These are phyloP conservation scores for Pseudophaeomoniella oleicola DNA, from an alignment of 2,329 filamentous ascomycete genomes.

Conservation along the genomic window DNA sequence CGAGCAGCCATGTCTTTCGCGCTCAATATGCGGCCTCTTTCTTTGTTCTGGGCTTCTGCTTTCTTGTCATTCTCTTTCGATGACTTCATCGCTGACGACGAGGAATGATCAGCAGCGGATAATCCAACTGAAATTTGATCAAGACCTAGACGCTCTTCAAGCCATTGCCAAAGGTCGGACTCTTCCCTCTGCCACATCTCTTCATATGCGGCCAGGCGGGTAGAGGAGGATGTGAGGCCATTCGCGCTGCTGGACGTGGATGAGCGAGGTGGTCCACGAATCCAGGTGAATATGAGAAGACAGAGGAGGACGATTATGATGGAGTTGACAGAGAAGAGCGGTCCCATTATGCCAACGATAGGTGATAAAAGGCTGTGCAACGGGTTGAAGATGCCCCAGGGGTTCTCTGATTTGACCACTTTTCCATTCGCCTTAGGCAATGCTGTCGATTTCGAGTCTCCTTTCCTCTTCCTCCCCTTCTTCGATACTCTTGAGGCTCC, in stretches of 20 bases:
- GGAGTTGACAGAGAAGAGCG: conserved; percentile 61
- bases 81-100: conserved; percentile 8
- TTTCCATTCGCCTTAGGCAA: conserved; percentile 5
- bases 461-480: conserved; percentile 41
- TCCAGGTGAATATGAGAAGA: conserved; percentile 60
- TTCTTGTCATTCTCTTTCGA: conserved; percentile 12
- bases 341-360: conserved; percentile 51
- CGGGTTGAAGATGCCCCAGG: conserved; percentile 76
- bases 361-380: conserved; percentile 56
- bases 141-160: conserved; percentile 72
- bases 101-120: conserved; percentile 7
- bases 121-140: conserved; percentile 33
- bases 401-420: conserved; percentile 26
- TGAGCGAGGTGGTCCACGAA: conserved; percentile 31
- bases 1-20: conserved; percentile 37
- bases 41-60: conserved; percentile 5
- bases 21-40: conserved; percentile 18
- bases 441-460: conserved; percentile 39
- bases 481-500: conserved; percentile 31
- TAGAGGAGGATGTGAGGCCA: conserved; percentile 9
- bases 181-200: conserved; percentile 86
- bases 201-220: conserved; percentile 61
- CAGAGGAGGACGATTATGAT: conserved; percentile 61
- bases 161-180: conserved; percentile 81
- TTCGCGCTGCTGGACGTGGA: conserved; percentile 16